Evolutionary conservation across 169 alveolate species (phyloP).

Genomic region (Plasmodium vivax): DNA sequence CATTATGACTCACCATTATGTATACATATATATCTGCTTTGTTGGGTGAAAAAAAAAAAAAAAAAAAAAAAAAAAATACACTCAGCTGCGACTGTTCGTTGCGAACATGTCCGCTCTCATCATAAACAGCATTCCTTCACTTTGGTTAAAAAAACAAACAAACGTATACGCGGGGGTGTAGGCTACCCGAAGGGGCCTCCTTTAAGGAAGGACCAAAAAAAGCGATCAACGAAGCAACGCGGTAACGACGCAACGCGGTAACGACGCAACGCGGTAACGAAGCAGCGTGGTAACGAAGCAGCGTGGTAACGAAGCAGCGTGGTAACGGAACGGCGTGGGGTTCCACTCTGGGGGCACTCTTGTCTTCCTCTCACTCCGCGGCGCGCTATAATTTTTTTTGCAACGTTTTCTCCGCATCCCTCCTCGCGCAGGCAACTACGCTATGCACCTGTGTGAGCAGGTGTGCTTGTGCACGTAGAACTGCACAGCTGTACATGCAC

Average conservation of each 20-base stretch:
- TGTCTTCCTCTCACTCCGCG: background rate
- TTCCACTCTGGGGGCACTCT: background rate
- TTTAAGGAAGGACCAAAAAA: background rate
- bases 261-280: too few relatives aligned
- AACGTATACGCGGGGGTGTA: background rate
- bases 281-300: too few relatives aligned
- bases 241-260: too few relatives aligned
- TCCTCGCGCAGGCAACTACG: background rate
- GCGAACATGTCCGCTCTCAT: background rate
- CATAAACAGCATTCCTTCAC: background rate
- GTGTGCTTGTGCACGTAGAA: background rate
- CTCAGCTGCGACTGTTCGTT: background rate
- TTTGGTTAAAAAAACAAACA: background rate
- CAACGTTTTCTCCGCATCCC: background rate
- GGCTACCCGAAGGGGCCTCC: background rate
- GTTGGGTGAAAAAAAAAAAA: background rate
- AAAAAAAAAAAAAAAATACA: too few relatives aligned
- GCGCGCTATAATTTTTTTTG: background rate
- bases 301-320: background rate
- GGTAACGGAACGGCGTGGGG: background rate
- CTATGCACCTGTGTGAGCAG: background rate
- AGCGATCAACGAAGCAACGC: too few relatives aligned
- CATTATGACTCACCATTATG: background rate
- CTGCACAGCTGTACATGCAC: background rate
- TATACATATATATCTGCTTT: background rate